These are phyloP conservation scores for barrel medic (Medicago truncatula) DNA, from an alignment of 306 rosid genomes.

Conservation along the genomic window MtrunA17r5.0-ANR NC_053044.1:50814001-50814500, in stretches of 20 bases:
- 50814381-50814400: no score
- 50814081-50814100: slow-evolving; percentile 84
- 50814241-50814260: slow-evolving; percentile 68
- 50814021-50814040: slow-evolving; percentile 35
- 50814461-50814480: no score
- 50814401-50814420: no score
- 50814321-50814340: not conserved
- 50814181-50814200: slow-evolving; percentile 69
- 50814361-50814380: no score
- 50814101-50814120: slow-evolving; percentile 76
- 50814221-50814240: slow-evolving; percentile 62
- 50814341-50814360: no score
- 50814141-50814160: slow-evolving; percentile 55
- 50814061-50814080: slow-evolving; percentile 87
- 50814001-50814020: slow-evolving; percentile 44
- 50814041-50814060: slow-evolving; percentile 42
- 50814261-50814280: slow-evolving; percentile 72
- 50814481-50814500: no score
- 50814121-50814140: slow-evolving; percentile 56
- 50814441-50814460: no score
- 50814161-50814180: slow-evolving; percentile 60
- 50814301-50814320: slow-evolving; percentile 24
- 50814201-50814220: slow-evolving; percentile 73
- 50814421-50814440: no score
- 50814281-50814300: slow-evolving; percentile 78